These are phyloP conservation scores for Leucaena leucocephala DNA, from an alignment of 306 rosid species.

Conservation along the genomic window DNA sequence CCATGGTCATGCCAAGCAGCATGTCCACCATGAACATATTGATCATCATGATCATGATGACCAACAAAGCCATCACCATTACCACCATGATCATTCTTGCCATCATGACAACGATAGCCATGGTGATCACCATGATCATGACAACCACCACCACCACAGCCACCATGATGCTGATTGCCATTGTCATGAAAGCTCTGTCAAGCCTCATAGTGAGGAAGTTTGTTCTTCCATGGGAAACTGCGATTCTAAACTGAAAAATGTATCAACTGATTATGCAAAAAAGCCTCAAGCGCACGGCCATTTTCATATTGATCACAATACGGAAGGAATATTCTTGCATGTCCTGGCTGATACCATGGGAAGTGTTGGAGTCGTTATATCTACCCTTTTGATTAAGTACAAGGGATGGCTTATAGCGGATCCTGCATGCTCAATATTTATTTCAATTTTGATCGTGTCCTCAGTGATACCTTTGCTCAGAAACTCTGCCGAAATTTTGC, in stretches of 20 bases:
- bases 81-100: background rate
- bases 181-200: slow-evolving; percentile 31
- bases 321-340: slow-evolving; percentile 97
- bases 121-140: slow-evolving; percentile 11
- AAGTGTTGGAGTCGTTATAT: slow-evolving; percentile 94
- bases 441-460: slow-evolving; percentile 77
- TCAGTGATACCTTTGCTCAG: slow-evolving; percentile 89
- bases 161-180: slow-evolving; percentile 29
- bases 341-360: slow-evolving; percentile 97
- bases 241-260: slow-evolving; percentile 32
- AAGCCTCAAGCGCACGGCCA: slow-evolving; percentile 54
- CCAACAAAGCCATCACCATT: background rate
- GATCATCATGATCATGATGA: slow-evolving; percentile 23
- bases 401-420: slow-evolving; percentile 96
- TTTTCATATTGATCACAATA: slow-evolving; percentile 93
- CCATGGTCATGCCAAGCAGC: background rate
- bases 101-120: slow-evolving; percentile 29
- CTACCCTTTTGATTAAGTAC: slow-evolving; percentile 87
- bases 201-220: slow-evolving; percentile 33
- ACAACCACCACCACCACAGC: slow-evolving; percentile 1
- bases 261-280: slow-evolving; percentile 27
- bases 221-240: slow-evolving; percentile 30
- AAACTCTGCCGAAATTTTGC: slow-evolving; percentile 87
- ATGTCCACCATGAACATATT: background rate
- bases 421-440: slow-evolving; percentile 95